Conservation (phyloP, 257 asterid species). For the Solanum peruvianum region DNA sequence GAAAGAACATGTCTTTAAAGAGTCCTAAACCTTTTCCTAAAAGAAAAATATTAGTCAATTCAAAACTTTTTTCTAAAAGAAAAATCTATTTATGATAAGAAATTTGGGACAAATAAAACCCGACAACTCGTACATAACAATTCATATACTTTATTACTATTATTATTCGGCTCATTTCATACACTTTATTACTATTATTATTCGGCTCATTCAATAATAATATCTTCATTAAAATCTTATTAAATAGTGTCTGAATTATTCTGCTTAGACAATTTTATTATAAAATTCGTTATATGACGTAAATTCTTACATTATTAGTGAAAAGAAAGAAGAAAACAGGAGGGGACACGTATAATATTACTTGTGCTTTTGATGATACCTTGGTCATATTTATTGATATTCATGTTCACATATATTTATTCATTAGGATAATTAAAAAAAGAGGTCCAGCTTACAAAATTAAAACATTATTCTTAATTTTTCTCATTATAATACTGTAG, state of each 20-base stretch:
- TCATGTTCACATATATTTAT: background rate
- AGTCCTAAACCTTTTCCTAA: too few relatives aligned
- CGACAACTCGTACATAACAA: background rate
- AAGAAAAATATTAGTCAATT: too few relatives aligned
- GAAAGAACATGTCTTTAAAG: too few relatives aligned
- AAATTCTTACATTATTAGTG: background rate
- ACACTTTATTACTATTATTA: background rate
- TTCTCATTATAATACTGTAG: background rate
- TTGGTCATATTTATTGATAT: too few relatives aligned
- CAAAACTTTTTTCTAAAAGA: too few relatives aligned
- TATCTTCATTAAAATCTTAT: background rate
- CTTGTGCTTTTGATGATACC: background rate
- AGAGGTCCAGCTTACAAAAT: background rate
- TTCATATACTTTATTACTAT: background rate
- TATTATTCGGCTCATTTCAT: background rate
- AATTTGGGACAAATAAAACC: too few relatives aligned
- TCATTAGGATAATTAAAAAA: too few relatives aligned
- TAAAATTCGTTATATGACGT: background rate
- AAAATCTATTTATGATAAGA: too few relatives aligned
- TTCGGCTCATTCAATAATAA: background rate
- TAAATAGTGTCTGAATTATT: background rate
- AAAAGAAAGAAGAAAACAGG: background rate
- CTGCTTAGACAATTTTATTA: background rate
- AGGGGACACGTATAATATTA: background rate
- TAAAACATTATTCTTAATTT: too few relatives aligned